Conservation (phyloP, 2,329 filamentous ascomycete species). For the Bipolaris gigantea region DNA sequence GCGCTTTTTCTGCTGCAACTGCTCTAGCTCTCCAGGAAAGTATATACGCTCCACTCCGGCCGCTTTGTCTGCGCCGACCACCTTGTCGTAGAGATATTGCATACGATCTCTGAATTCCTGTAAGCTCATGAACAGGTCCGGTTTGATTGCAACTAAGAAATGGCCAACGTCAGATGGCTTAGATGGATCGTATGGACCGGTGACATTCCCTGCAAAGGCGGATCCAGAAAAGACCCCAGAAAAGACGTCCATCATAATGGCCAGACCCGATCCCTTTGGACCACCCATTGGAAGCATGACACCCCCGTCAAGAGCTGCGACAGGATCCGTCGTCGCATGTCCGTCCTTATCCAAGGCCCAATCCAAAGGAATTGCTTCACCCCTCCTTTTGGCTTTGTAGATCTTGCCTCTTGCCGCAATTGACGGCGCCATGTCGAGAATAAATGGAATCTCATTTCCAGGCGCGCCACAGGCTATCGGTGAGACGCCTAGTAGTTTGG, state of each 20-base stretch:
- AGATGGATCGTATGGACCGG: constrained; percentile 72
- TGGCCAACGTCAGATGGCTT: constrained; percentile 72
- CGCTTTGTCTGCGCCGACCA: constrained; percentile 56
- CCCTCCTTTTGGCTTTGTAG: constrained; percentile 67
- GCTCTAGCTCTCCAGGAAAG: constrained; percentile 52
- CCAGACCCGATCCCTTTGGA: constrained; percentile 74
- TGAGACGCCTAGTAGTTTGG: constrained; percentile 71
- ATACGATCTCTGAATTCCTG: constrained; percentile 69
- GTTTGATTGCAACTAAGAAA: constrained; percentile 66
- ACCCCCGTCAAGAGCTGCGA: constrained; percentile 60
- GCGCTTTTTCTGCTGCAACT: constrained; percentile 29
- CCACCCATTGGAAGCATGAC: constrained; percentile 88
- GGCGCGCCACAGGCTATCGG: constrained; percentile 78
- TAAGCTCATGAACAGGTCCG: constrained; percentile 71
- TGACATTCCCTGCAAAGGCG: constrained; percentile 77
- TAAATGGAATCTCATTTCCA: constrained; percentile 62
- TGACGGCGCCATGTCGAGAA: constrained; percentile 72
- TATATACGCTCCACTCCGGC: constrained; percentile 59
- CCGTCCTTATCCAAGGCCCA: constrained; percentile 78
- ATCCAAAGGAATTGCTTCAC: constrained; percentile 67
- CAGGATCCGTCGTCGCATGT: constrained; percentile 68
- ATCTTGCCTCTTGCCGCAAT: constrained; percentile 71
- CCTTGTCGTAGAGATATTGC: constrained; percentile 60
- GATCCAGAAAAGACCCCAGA: constrained; percentile 76
- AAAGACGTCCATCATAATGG: constrained; percentile 90